These are phyloP conservation scores for Macrophomina phaseolina DNA, from an alignment of 2,329 filamentous ascomycete genomes.

Conservation along the genomic window DNA sequence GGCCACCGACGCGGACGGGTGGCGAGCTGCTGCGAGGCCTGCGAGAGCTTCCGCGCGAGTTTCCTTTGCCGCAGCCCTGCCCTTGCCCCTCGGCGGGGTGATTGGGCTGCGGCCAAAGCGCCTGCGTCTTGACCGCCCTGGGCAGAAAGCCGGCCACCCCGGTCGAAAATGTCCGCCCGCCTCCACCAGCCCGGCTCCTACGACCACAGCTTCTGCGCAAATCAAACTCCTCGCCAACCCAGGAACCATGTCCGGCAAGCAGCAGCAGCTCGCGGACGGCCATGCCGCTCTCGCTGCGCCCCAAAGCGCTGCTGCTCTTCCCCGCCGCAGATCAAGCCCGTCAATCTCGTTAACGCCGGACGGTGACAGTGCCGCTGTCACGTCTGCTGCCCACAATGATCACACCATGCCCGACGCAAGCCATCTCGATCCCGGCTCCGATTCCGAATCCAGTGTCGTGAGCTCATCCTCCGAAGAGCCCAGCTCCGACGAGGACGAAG, in stretches of 20 bases:
- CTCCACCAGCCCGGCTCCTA: not conserved
- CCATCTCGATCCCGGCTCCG: slow-evolving; percentile 10
- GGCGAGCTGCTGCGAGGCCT: not conserved
- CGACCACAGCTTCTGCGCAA: not conserved
- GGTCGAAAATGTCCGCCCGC: slow-evolving; percentile 23
- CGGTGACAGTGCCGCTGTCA: not conserved
- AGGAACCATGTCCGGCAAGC: slow-evolving; percentile 16
- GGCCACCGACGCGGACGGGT: not conserved
- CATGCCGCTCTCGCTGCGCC: not conserved
- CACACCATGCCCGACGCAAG: slow-evolving; percentile 4
- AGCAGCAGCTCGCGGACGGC: not conserved
- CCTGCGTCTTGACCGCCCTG: slow-evolving; percentile 1
- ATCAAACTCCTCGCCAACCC: not conserved
- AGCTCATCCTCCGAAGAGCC: slow-evolving; percentile 45
- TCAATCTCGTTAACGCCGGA: not conserved
- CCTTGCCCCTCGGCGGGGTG: slow-evolving; percentile 21
- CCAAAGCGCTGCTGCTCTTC: slow-evolving; percentile 1
- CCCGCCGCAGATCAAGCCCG: slow-evolving; percentile 6
- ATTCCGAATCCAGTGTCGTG: slow-evolving; percentile 17
- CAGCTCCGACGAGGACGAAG: slow-evolving; percentile 38
- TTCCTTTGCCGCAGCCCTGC: not conserved
- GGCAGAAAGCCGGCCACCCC: slow-evolving; percentile 4
- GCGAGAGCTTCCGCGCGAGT: not conserved
- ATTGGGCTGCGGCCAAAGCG: not conserved
- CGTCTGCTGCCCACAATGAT: not conserved